phyloP scores from a whole-genome alignment of 371 early-diverging fungal genomes.

The Fennellomyces sp. region DNA sequence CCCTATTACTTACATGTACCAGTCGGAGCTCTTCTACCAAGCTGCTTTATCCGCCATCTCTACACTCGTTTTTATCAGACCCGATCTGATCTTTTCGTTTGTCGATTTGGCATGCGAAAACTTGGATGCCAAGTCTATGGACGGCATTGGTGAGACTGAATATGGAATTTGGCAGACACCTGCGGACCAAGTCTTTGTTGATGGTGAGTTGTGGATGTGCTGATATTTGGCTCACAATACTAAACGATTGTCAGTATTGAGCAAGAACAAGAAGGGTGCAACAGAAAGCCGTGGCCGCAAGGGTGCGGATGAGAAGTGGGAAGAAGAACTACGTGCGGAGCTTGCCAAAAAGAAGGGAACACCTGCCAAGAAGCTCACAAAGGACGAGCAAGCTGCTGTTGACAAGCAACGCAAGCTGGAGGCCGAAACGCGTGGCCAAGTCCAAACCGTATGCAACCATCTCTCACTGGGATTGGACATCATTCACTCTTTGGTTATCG shows the following conservation, averaged over 20 bases:
- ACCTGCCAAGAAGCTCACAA: constrained; percentile 63
- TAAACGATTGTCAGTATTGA: not conserved
- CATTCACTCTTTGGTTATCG: constrained; percentile 64
- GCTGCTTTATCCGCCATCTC: constrained; percentile 62
- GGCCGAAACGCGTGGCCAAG: constrained; percentile 66
- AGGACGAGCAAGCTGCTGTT: constrained; percentile 83
- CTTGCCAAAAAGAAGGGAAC: constrained; percentile 72
- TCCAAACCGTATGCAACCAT: constrained; percentile 53
- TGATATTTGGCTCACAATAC: not conserved
- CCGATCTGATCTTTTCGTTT: constrained; percentile 50
- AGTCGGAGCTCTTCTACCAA: constrained; percentile 51
- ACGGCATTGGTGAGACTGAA: constrained; percentile 56
- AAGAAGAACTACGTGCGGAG: constrained; percentile 80
- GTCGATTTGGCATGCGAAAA: constrained; percentile 47
- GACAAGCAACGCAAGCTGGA: constrained; percentile 80
- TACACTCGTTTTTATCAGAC: constrained; percentile 60
- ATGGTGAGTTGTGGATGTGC: constrained; percentile 41
- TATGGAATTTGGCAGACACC: constrained; percentile 71
- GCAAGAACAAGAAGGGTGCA: constrained; percentile 49
- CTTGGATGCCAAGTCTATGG: constrained; percentile 47
- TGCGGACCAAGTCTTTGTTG: constrained; percentile 68
- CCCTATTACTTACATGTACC: not conserved
- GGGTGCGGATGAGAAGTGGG: constrained; percentile 82
- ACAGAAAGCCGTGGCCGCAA: constrained; percentile 56
- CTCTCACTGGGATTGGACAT: constrained; percentile 68